phyloP scores from a whole-genome alignment of 163 green algal species.

The Prototheca stagnorum region DNA sequence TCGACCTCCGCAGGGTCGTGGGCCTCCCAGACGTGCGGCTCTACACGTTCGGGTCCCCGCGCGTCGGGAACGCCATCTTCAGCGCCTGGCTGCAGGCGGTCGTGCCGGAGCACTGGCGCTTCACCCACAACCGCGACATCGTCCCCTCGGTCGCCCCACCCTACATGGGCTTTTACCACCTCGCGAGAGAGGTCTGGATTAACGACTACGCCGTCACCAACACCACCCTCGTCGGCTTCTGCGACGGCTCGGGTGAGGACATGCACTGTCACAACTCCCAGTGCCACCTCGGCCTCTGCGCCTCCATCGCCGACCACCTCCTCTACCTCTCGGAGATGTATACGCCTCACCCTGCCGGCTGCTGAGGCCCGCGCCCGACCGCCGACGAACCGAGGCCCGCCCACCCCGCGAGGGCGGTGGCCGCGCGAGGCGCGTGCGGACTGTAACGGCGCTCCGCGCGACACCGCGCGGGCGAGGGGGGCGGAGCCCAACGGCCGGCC shows the following conservation, averaged over 20 bases:
- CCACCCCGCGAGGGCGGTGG: too few species aligned
- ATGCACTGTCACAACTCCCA: conserved; percentile 62
- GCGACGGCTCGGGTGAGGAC: conserved; percentile 68
- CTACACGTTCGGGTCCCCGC: conserved; percentile 63
- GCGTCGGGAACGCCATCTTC: conserved; percentile 66
- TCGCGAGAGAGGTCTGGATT: conserved; percentile 51
- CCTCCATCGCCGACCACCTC: conserved; percentile 55
- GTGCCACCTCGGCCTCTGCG: conserved; percentile 74
- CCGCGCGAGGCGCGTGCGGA: too few species aligned
- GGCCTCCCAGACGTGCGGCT: conserved; percentile 30
- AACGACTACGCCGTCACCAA: conserved; percentile 32
- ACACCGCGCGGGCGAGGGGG: too few species aligned
- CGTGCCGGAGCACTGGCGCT: conserved; percentile 41
- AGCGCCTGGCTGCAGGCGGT: conserved; percentile 29
- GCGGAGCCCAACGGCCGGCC: too few species aligned
- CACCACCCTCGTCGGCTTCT: conserved; percentile 34
- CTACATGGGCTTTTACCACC: conserved; percentile 66
- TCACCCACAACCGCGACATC: conserved; percentile 79
- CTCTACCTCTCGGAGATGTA: conserved; percentile 43
- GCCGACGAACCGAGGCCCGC: too few species aligned
- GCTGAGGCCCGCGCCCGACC: too few species aligned
- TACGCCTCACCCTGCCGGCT: conserved; percentile 10
- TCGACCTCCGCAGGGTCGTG: conserved; percentile 43
- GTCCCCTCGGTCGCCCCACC: conserved; percentile 57
- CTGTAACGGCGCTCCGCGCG: too few species aligned